Conservation (phyloP, 2,329 filamentous ascomycete species). For the Metarhizium rileyi region DNA sequence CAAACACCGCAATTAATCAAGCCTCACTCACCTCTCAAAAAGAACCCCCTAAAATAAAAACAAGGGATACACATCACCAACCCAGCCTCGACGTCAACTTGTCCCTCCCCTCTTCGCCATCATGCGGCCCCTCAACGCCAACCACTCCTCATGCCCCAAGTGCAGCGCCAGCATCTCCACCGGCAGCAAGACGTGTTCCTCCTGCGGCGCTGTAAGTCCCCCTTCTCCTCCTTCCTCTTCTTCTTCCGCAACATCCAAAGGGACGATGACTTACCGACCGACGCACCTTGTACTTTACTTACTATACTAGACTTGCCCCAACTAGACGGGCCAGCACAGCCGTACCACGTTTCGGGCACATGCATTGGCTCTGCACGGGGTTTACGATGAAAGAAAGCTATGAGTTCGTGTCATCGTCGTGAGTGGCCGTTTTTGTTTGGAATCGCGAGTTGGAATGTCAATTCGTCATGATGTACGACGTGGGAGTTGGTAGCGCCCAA, state of each 20-base stretch:
- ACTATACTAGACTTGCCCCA: conserved; percentile 20
- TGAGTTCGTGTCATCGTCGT: too few relatives aligned
- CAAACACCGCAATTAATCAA: too few relatives aligned
- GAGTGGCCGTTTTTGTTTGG: too few relatives aligned
- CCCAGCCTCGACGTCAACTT: conserved; percentile 2
- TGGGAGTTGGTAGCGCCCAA: too few relatives aligned
- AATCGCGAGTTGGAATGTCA: too few relatives aligned
- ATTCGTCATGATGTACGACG: too few relatives aligned
- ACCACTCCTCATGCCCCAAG: conserved; percentile 42
- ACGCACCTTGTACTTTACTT: too few relatives aligned
- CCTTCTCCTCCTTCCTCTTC: not conserved
- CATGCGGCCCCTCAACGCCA: conserved; percentile 25
- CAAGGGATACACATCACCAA: not conserved
- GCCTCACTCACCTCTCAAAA: too few relatives aligned
- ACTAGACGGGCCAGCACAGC: conserved; percentile 14
- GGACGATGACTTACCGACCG: too few relatives aligned
- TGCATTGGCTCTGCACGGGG: too few relatives aligned
- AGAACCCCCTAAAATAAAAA: not conserved
- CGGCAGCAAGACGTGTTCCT: conserved; percentile 41
- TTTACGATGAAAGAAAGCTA: too few relatives aligned
- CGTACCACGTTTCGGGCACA: too few relatives aligned
- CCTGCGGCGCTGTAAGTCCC: conserved; percentile 46
- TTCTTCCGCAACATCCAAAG: not conserved
- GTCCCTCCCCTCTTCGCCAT: conserved; percentile 16
- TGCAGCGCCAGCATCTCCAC: conserved; percentile 39